These are phyloP conservation scores for Penicillium sp. DNA, from an alignment of 2,329 filamentous ascomycete genomes.

Conservation along the genomic window DNA sequence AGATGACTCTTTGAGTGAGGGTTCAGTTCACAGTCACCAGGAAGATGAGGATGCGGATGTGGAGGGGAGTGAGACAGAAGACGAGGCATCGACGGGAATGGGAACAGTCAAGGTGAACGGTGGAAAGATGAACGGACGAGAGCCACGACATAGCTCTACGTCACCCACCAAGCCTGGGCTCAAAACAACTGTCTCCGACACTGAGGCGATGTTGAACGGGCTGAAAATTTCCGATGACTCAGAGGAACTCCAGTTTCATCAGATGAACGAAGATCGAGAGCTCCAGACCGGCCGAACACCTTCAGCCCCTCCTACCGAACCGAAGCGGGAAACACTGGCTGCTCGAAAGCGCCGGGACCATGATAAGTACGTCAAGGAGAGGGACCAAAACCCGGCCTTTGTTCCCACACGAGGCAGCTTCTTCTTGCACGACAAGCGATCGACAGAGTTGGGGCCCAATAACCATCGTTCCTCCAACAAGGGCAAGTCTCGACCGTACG, in stretches of 20 bases:
- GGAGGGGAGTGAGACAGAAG: conserved; percentile 60
- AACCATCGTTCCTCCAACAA: conserved; percentile 64
- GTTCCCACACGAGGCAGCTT: conserved; percentile 93
- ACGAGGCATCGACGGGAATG: conserved; percentile 39
- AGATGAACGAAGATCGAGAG: conserved; percentile 33
- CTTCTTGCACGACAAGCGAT: conserved; percentile 93
- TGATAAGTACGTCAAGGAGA: conserved; percentile 84
- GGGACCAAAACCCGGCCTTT: conserved; percentile 86
- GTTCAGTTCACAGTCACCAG: conserved; percentile 56
- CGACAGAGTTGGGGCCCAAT: conserved; percentile 73
- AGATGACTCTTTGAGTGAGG: conserved; percentile 65
- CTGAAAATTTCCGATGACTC: conserved; percentile 48
- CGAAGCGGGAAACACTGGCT: conserved; percentile 56
- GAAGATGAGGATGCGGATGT: conserved; percentile 60
- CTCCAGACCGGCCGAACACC: conserved; percentile 37
- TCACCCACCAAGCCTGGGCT: conserved; percentile 33
- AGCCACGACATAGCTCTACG: conserved; percentile 35
- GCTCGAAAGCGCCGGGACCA: conserved; percentile 80
- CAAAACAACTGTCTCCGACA: conserved; percentile 52
- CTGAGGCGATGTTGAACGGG: conserved; percentile 62
- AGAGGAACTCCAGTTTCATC: conserved; percentile 54
- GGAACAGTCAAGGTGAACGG: conserved; percentile 23
- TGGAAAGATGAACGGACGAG: conserved; percentile 29
- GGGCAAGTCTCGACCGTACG: conserved; percentile 58
- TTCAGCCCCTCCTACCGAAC: conserved; percentile 39